Base-by-base conservation (phyloP, 768 basidiomycete species). In the Cytidiella melzeri region DNA sequence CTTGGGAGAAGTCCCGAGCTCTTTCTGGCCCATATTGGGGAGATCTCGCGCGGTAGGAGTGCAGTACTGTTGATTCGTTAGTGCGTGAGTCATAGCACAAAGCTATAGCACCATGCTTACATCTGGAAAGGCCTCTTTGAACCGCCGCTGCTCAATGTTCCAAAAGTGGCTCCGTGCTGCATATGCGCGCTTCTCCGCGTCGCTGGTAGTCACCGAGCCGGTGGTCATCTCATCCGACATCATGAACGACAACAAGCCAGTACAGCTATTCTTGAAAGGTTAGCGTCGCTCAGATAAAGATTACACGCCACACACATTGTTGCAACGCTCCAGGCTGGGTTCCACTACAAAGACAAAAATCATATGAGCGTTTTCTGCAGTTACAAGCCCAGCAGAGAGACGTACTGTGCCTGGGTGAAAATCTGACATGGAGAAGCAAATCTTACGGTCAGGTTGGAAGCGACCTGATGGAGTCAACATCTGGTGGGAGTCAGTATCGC, bases 381-480 rank as follows among this genome's bases (percentile, higher is more conserved):
- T n/a, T n/a, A n/a, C n/a, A n/a, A n/a, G n/a, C 3, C 18, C 11
- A 20, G 39, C 25, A 4, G 46, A 23, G 15, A 37, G 4, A 77
- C 87, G 64, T 57, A 91, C 89, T 11, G 87, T 79, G 53, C 89
- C 90, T 0, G 92, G 90, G 61, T 93, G 92, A 62, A 92, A 93
- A 66, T 93, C 91, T 3, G 91, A 92, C 92, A 98, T 96, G 20
- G 92, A 95, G 70, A 96, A 95, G 64, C 94, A 97, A 48, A 98
- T 96, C 76, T 93, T 96, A 71, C 82, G 84, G 73, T 92, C 89
- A 19, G 89, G 88, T 56, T 87, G 81, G 68, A 94, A 94, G 51
- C 92, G 81, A 18, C 92, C 92, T 4, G 88, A 90, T 0, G 92
- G 92, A 12, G 92, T 93, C 58, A 83, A 78, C 89, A 93, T 91